Evolutionary conservation across 805 yeast species (phyloP).

Genomic region (Komagataella mondaviorum): DNA sequence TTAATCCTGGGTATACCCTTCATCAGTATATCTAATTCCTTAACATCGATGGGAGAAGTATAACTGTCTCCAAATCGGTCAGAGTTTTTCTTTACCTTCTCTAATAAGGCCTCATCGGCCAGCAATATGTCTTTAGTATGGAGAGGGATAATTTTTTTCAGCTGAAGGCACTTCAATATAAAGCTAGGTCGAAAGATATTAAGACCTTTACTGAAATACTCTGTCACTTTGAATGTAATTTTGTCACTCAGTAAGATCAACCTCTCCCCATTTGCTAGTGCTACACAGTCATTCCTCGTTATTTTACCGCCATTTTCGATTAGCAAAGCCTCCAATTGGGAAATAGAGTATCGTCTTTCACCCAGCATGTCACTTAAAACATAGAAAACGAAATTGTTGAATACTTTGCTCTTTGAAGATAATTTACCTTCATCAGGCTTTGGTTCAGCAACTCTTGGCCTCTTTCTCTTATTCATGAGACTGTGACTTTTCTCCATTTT

Average conservation of each 20-base stretch:
- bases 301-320: constrained; percentile 38
- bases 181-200: constrained; percentile 59
- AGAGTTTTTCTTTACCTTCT: constrained; percentile 18
- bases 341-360: constrained; percentile 14
- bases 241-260: constrained; percentile 23
- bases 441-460: constrained; percentile 1
- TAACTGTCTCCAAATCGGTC: constrained; percentile 60
- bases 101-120: constrained; percentile 19
- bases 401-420: constrained; percentile 19
- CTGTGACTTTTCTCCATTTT: constrained; percentile 1
- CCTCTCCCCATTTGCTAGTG: constrained; percentile 5
- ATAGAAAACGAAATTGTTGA: constrained; percentile 31
- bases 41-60: constrained; percentile 16
- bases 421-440: not conserved
- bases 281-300: constrained; percentile 17
- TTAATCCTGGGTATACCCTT: not conserved
- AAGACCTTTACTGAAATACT: constrained; percentile 29
- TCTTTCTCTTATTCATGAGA: constrained; percentile 2
- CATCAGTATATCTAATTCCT: not conserved
- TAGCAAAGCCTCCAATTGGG: constrained; percentile 24
- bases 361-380: constrained; percentile 35
- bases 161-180: constrained; percentile 52
- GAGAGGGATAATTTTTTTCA: constrained; percentile 26
- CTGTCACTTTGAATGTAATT: constrained; percentile 22
- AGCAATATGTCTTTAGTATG: constrained; percentile 48